Conservation (phyloP, 495 filamentous ascomycete species). For the Podospora sp. region DNA sequence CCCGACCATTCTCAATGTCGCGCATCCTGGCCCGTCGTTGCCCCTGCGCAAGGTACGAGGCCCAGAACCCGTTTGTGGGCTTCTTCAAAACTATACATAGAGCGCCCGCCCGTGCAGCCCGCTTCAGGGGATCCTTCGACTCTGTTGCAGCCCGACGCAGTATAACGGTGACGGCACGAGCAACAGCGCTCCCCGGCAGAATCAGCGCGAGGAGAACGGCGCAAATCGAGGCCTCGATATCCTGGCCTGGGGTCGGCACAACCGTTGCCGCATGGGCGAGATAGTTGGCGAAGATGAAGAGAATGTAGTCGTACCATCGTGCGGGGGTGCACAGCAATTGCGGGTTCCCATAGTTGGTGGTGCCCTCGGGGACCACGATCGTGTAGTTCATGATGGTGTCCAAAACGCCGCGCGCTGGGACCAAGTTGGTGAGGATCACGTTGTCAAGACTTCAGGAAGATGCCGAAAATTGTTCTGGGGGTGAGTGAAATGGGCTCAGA, state of each 20-base stretch:
- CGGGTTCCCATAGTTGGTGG: conserved; percentile 14
- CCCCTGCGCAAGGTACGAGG: not conserved
- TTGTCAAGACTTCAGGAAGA: too few species aligned
- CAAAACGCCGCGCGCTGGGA: not conserved
- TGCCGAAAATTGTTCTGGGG: too few species aligned
- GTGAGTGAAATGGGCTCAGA: too few species aligned
- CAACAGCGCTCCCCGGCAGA: not conserved
- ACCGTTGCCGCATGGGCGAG: conserved; percentile 19
- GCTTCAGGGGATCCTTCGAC: not conserved
- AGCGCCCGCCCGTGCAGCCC: not conserved
- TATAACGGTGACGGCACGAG: not conserved
- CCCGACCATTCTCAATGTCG: not conserved
- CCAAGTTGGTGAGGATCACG: too few species aligned
- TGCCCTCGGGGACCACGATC: conserved; percentile 15
- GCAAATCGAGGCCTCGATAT: not conserved
- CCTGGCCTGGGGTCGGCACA: not conserved
- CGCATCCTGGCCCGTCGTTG: not conserved
- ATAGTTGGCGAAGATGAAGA: conserved; percentile 22
- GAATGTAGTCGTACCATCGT: conserved; percentile 11
- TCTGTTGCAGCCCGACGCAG: not conserved
- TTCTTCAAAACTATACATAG: conserved; percentile 8
- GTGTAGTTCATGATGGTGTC: conserved; percentile 18
- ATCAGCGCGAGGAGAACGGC: not conserved
- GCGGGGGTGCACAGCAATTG: conserved; percentile 11
- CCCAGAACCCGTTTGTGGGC: not conserved